Evolutionary conservation across 495 filamentous ascomycete species (phyloP), one percentile per base, ranked within the genome.

Genomic region (Penicillium silybi): DNA sequence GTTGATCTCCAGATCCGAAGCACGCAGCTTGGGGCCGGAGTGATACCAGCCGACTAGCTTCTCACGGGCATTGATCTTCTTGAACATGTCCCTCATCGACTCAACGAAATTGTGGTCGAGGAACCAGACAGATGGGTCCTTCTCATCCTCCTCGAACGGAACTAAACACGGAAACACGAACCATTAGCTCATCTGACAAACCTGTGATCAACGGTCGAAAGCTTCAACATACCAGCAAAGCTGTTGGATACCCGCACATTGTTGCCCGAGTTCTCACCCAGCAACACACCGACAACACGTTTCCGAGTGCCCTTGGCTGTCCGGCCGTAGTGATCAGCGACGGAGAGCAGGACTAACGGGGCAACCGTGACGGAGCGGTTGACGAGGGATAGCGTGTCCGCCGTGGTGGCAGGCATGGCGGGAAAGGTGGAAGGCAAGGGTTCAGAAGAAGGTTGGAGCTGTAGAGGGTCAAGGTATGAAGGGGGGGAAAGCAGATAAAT

Each of bases 11-110:
- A 97, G 80, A 80, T 98, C 93, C 37, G 92, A 96, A 48, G 92
- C 95, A 58, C 93, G 85, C 61, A 98, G 79, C 77, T 98, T 98
- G 19, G 93, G 93, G 44, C 93, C 93, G 8, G 95, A 96, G 71
- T 98, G 93, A 73, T 98, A 98, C 93, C 93, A 98, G 71, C 93
- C 93, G 77, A 98, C 92, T 65, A 98, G 80, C 84, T 98, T 98
- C 76, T 98, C 93, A 48, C 90, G 80, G 50, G 93, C 93, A 78
- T 98, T 98, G 77, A 98, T 91, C 75, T 97, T 97, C 81, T 98
- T 98, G 80, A 98, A 98, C 93, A 98, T 98, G 73, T 98, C 93
- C 79, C 92, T 93, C 93, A 98, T 98, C 57, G 86, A 89, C 73
- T 98, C 95, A 69, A 98, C 88, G 65, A 96, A 98, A 79, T 98